phyloP scores from a whole-genome alignment of 1,284 basidiomycete genomes.

The Ganoderma leucocontextum region DNA sequence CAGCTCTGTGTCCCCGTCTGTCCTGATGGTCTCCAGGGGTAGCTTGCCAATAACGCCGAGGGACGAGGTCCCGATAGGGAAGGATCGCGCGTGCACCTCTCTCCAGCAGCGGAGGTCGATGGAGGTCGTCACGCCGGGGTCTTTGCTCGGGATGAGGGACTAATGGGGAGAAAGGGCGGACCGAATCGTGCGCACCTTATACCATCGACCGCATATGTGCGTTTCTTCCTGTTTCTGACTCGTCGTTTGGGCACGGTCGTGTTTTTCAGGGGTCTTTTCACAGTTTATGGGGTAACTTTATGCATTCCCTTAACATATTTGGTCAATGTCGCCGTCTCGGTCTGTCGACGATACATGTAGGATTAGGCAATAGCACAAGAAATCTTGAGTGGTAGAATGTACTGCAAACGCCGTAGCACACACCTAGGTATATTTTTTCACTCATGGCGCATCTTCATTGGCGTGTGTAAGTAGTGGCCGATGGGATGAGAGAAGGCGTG shows the following conservation, averaged over 20 bases:
- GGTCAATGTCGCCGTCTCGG: neutral
- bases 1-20: constrained; percentile 22
- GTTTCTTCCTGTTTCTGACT: neutral
- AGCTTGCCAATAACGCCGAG: constrained; percentile 19
- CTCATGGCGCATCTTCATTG: neutral
- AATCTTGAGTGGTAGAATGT: neutral
- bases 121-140: constrained; percentile 27
- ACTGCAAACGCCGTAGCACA: neutral
- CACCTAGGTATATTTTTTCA: neutral
- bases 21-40: constrained; percentile 1
- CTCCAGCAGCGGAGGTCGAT: constrained; percentile 15
- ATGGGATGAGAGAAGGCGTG: neutral
- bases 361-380: constrained; percentile 7
- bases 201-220: too few relatives aligned
- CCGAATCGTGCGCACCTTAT: neutral
- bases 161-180: constrained; percentile 11
- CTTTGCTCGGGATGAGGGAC: constrained; percentile 32
- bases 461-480: neutral
- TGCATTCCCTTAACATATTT: neutral
- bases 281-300: constrained; percentile 19
- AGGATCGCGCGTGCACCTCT: constrained; percentile 2
- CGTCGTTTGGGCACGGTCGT: neutral
- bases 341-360: constrained; percentile 11
- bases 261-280: neutral
- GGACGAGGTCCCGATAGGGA: constrained; percentile 18